phyloP scores from a whole-genome alignment of 2,329 filamentous ascomycete genomes.

The Cladosporium sp. region DNA sequence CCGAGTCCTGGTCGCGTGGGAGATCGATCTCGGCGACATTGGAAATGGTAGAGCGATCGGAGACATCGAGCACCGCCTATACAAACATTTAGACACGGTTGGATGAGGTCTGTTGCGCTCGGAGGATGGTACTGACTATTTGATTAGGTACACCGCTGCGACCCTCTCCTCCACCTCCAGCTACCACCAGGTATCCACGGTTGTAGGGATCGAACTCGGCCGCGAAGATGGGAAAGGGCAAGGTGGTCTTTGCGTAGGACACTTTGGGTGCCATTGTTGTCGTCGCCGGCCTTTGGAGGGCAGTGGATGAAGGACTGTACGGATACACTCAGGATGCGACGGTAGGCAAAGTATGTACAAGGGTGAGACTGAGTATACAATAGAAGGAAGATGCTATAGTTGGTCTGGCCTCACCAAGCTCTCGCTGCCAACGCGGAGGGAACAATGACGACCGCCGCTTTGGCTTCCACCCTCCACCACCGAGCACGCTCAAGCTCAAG shows the following conservation, averaged over 20 bases:
- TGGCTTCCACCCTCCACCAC: not conserved
- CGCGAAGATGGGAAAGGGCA: conserved; percentile 82
- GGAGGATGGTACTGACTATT: conserved; percentile 61
- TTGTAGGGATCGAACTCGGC: conserved; percentile 86
- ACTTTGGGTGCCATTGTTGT: conserved; percentile 29
- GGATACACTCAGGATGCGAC: not conserved
- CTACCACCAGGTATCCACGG: conserved; percentile 74
- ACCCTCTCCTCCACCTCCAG: conserved; percentile 82
- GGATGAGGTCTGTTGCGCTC: not conserved
- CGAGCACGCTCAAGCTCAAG: not conserved
- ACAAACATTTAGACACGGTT: not conserved
- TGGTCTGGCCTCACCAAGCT: not conserved
- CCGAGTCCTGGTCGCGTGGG: conserved; percentile 82
- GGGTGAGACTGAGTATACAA: not conserved
- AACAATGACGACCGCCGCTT: conserved; percentile 8
- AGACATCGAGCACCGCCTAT: conserved; percentile 72
- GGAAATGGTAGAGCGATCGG: conserved; percentile 64
- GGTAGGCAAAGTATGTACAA: not conserved
- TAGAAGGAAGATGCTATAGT: not conserved
- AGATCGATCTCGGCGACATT: conserved; percentile 72
- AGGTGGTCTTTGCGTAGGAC: conserved; percentile 61
- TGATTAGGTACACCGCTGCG: conserved; percentile 83
- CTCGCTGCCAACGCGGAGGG: not conserved
- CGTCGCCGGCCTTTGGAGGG: not conserved
- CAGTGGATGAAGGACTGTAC: not conserved